Conservation (phyloP, 139 green algal genomes). For the Auxenochlorella pyrenoidosa region DNA sequence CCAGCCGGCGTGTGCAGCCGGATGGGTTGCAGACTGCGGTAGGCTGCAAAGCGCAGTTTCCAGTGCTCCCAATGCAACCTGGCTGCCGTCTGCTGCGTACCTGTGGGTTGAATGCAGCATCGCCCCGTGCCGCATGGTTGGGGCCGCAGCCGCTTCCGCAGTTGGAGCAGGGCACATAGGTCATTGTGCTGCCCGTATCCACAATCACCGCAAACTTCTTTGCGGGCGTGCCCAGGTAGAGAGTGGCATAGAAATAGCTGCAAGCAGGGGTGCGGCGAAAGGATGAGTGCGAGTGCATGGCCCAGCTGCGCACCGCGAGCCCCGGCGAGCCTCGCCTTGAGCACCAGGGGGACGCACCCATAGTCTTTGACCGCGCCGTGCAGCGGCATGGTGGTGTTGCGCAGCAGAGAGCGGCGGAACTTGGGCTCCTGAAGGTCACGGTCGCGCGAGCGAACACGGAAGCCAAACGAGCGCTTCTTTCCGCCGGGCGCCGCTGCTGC, state of each 20-base stretch:
- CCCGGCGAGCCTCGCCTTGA: no score
- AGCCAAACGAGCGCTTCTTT: slow-evolving; percentile 10
- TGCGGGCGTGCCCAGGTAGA: slow-evolving; percentile 86
- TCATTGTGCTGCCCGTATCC: slow-evolving; percentile 95
- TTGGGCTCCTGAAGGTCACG: neutral
- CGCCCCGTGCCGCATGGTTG: slow-evolving; percentile 65
- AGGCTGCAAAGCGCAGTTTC: no score
- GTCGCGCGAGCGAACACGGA: slow-evolving; percentile 10
- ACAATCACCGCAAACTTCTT: slow-evolving; percentile 90
- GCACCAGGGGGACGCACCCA: slow-evolving; percentile 63
- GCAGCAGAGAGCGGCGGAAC: slow-evolving; percentile 45
- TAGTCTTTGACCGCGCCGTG: slow-evolving; percentile 77
- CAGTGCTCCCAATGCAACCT: neutral
- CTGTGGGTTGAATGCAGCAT: slow-evolving; percentile 72
- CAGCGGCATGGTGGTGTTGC: slow-evolving; percentile 65
- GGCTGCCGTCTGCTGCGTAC: neutral
- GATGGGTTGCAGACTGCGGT: neutral
- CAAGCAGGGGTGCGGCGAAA: neutral
- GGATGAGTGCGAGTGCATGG: neutral
- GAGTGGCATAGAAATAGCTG: slow-evolving; percentile 90
- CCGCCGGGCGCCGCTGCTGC: no score
- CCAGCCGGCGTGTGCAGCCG: neutral
- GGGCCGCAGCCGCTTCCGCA: slow-evolving; percentile 66
- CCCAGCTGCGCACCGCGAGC: no score
- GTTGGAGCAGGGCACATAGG: slow-evolving; percentile 90